Evolutionary conservation across 2,329 filamentous ascomycete genomes (phyloP), one percentile per base, ranked within the genome.

Genomic region (Diatrype stigma): DNA sequence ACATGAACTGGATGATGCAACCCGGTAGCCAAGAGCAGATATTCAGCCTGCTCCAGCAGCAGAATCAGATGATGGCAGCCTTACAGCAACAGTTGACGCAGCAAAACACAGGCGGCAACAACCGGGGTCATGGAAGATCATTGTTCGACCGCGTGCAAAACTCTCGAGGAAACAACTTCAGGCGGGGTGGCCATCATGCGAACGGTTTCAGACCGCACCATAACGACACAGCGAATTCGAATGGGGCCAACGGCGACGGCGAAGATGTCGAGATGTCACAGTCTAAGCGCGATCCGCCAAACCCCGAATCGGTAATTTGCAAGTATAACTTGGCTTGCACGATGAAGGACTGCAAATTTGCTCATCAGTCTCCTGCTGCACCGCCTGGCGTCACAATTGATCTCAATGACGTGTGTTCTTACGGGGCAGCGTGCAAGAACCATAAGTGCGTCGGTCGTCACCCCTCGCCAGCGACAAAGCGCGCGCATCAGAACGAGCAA

Each of bases 371-470:
- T 16, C 91, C 94, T 2, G 91, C 89, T 2, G 92, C 93, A 30
- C 87, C 90, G 3, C 86, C 87, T 2, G 89, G 87, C 26, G 82
- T 81, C 2, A 79, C 85, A 0, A 78, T 97, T 51, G 94, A 97
- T 67, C 79, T 92, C 59, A 82, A 78, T 52, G 90, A 96, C 63
- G 77, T 80, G 17, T 99, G 94, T 74, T 81, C 81, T 17, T 97
- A 89, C 62, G 93, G 91, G 19, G 90, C 85, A 2, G 91, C 91
- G 8, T 99, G 94, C 82, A 96, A 94, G 73, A 99, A 97, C 77
- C 81, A 84, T 63, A 97, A 97, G 73, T 99, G 94, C 66, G 89
- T 88, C 8, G 92, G 82, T 28, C 89, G 90, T 52, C 94, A 99
- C 69, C 94, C 94, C 2, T 96, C 92, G 6, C 94, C 94, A 1